Base-by-base conservation (phyloP, 345 rosid species). In the Physaria fendleri region DNA sequence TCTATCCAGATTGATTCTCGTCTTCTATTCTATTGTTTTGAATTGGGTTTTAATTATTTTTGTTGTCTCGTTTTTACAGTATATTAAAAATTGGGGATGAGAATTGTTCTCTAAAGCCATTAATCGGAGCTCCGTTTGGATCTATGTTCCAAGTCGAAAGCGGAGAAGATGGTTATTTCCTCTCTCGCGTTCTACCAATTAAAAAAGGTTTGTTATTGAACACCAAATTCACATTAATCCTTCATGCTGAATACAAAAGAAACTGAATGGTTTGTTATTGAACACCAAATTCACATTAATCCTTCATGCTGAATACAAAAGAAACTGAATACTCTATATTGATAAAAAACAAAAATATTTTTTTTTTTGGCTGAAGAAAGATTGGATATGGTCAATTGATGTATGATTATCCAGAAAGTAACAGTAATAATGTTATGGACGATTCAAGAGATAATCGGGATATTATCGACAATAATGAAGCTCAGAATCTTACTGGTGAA, bases 81-180 rank as follows among this genome's bases (percentile, higher is more conserved):
- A 72, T 64, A 13, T 40, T 93, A 74, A 92, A 86, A 65, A 83
- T 92, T 56, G 95, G 87, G 53, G 86, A 80, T 52, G 81, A 61
- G 65, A 76, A 77, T 22, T 88, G 58, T 56, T 86, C 84, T 21
- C 66, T 86, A 43, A 76, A 67, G 73, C 94, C 97, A 5, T 66
- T 92, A 75, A 78, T 86, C 41, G 97, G 95, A 44, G 90, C 89
- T 67, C 87, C 83, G 32, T 92, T 84, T 42, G 97, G 97, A 45
- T 84, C 90, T 64, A 55, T 79, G 75, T 92, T 86, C 68, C 87
- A 88, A 71, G 83, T 81, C 35, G 93, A 88, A 69, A 78, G 24
- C 44, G 84, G 95, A 23, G 70, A 73, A 24, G 81, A 85, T 7
- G 87, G 86, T 13, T 75, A 82, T 18, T 69, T 29, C 15, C 75